A percentile compares a stretch with the other conserved stretches of the same genome.
phyloP scores from a whole-genome alignment of 495 filamentous ascomycete genomes.

The Penicillium manginii region DNA sequence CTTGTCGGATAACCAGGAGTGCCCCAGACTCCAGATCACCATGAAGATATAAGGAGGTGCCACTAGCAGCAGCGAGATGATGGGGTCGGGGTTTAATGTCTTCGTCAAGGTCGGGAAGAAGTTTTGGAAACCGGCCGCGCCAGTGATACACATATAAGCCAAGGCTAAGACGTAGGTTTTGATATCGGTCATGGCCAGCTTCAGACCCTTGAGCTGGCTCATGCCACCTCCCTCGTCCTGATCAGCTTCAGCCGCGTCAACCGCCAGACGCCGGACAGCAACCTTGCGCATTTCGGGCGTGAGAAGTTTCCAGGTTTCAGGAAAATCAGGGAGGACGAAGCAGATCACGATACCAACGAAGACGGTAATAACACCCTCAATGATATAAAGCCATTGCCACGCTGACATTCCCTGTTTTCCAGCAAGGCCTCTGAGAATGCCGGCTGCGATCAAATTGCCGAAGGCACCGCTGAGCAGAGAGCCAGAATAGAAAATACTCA shows the following conservation, averaged over 20 bases:
- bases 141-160: conserved; percentile 56
- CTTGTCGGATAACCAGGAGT: conserved; percentile 51
- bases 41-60: conserved; percentile 61
- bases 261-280: conserved; percentile 52
- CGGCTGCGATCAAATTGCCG: conserved; percentile 64
- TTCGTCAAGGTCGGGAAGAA: conserved; percentile 56
- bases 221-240: conserved; percentile 51
- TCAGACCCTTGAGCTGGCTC: conserved; percentile 53
- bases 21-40: conserved; percentile 50
- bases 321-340: conserved; percentile 53
- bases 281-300: conserved; percentile 52
- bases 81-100: conserved; percentile 46
- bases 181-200: conserved; percentile 55
- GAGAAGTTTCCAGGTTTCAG: conserved; percentile 50
- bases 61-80: conserved; percentile 52
- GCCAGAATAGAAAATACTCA: conserved; percentile 68
- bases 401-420: conserved; percentile 45
- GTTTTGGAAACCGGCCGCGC: conserved; percentile 57
- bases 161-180: conserved; percentile 55
- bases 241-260: conserved; percentile 53
- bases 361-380: conserved; percentile 48
- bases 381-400: conserved; percentile 60
- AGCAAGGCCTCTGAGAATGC: conserved; percentile 48
- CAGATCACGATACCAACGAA: conserved; percentile 44
- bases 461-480: conserved; percentile 67